phyloP scores from a whole-genome alignment of 176 grass and related monocot species.

The Calamus simplicifolius region DNA sequence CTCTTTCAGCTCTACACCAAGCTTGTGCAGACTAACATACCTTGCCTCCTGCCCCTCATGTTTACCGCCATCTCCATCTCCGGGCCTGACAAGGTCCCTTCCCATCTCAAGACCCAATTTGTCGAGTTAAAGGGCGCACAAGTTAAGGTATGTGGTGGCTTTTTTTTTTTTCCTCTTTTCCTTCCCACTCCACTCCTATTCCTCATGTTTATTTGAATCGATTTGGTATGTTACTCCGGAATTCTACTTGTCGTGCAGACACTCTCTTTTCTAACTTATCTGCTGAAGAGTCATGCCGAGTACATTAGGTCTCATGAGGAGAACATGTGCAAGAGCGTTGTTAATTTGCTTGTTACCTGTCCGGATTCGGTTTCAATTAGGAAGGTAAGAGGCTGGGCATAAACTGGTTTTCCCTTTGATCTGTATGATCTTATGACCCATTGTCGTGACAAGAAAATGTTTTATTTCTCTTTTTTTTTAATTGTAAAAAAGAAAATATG shows the following conservation, averaged over 20 bases:
- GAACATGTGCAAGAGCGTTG: slow-evolving; percentile 99
- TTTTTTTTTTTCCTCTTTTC: background rate
- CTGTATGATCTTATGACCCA: no score
- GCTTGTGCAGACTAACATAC: slow-evolving; percentile 98
- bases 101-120: slow-evolving; percentile 70
- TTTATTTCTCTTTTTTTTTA: no score
- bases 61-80: slow-evolving; percentile 73
- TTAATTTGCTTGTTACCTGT: slow-evolving; percentile 95
- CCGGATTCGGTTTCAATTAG: slow-evolving; percentile 96
- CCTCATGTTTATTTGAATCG: background rate
- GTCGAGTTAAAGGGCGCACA: slow-evolving; percentile 91
- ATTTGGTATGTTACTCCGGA: slow-evolving; percentile 6
- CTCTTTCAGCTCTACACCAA: slow-evolving; percentile 94
- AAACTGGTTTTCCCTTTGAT: no score
- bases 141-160: slow-evolving; percentile 54
- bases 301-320: slow-evolving; percentile 90
- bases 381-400: slow-evolving; percentile 40
- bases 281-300: slow-evolving; percentile 95
- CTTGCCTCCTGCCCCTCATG: slow-evolving; percentile 79
- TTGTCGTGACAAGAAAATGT: no score
- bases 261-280: slow-evolving; percentile 79
- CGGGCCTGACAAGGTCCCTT: slow-evolving; percentile 71
- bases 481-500: no score
- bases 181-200: background rate
- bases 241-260: slow-evolving; percentile 56